Evolutionary conservation across 371 early-diverging fungal species (phyloP).

Genomic region (Zopfochytrium polystomum): DNA sequence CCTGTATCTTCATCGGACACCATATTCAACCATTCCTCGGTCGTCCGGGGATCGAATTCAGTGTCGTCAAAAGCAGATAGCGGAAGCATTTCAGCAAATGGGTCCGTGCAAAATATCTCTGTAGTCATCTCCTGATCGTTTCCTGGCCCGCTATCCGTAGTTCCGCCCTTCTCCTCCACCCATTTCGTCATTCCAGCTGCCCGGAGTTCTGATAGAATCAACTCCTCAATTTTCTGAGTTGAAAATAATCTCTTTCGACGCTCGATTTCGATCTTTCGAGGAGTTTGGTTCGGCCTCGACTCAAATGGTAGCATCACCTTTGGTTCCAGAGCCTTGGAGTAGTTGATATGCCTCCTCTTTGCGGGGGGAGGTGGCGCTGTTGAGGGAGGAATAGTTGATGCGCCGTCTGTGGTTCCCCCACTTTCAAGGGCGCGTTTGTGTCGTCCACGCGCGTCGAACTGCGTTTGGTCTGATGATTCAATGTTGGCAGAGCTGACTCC

Average conservation of each 20-base stretch:
- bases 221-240: slow-evolving; percentile 32
- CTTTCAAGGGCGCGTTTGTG: not conserved
- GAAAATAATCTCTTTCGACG: slow-evolving; percentile 46
- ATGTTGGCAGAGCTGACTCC: not conserved
- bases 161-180: not conserved
- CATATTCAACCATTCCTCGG: slow-evolving; percentile 52
- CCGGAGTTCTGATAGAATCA: slow-evolving; percentile 25
- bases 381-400: not conserved
- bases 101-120: not conserved
- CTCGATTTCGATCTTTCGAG: slow-evolving; percentile 55
- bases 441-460: not conserved
- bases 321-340: slow-evolving; percentile 48
- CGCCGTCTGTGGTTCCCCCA: not conserved
- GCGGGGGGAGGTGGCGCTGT: not conserved
- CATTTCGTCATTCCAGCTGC: not conserved
- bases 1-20: not conserved
- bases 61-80: slow-evolving; percentile 47
- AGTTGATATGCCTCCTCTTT: slow-evolving; percentile 18
- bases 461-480: not conserved
- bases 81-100: slow-evolving; percentile 33
- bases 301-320: slow-evolving; percentile 51
- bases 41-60: slow-evolving; percentile 48
- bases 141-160: too few relatives aligned
- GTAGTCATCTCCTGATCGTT: not conserved
- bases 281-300: slow-evolving; percentile 44